Evolutionary conservation across 768 basidiomycete species (phyloP), one percentile per base, ranked within the genome.

Genomic region (Auricularia cornea): DNA sequence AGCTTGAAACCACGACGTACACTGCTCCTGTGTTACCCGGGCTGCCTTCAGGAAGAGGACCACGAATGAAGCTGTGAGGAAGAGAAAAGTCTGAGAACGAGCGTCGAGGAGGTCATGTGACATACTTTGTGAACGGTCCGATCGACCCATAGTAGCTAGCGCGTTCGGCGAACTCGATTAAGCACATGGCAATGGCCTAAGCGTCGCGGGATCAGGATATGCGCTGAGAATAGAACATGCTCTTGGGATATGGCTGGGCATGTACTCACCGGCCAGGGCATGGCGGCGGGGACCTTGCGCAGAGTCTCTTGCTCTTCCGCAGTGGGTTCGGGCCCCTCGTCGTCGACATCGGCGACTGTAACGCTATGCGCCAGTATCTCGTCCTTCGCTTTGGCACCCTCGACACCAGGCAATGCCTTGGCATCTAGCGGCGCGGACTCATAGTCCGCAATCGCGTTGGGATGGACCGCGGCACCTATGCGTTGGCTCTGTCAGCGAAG

Each of bases 111-210:
- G n/a, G n/a, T 40, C 8, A 18, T 8, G 38, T 40, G 38, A 40
- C 38, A 18, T 18, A 40, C 38, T 40, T 48, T 23, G 44, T 48
- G 44, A 48, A 48, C 20, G 64, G 66, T 31, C 67, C 64, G 4
- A 28, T 59, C 40, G 66, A 72, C 16, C 70, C 70, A 59, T 72
- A 68, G 59, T 71, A 72, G 51, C 62, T 52, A 10, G 63, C 68
- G 41, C 74, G 66, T 65, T 75, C 74, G 5, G 73, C 71, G 28
- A 73, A 66, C 65, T 75, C 74, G 57, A 74, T 67, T n/a, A 75
- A 61, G 60, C 73, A 73, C 68, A 75, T 73, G 29, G 70, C 68
- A n/a, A 72, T 57, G 2, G 66, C 72, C 3, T 57, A 26, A 14
- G 26, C 16, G 14, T 30, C 26, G 20, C 28, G 30, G 26, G 54